Conservation (phyloP, 2,329 filamentous ascomycete genomes). For the Fusarium fracticaudum region DNA sequence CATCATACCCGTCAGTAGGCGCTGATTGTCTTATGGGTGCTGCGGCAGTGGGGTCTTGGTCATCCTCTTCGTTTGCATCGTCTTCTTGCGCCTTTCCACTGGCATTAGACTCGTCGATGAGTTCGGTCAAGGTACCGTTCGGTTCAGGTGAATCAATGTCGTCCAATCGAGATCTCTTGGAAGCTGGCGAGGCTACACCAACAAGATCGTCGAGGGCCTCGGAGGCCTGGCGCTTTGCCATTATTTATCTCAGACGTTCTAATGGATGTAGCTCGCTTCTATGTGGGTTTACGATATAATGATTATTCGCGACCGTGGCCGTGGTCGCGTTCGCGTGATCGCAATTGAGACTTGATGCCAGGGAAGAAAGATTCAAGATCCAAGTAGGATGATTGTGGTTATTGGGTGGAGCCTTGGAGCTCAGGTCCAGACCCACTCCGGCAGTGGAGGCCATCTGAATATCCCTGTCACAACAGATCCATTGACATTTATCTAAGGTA, state of each 20-base stretch:
- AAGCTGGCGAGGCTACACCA: slow-evolving; percentile 65
- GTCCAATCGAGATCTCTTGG: slow-evolving; percentile 66
- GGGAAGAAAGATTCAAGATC: slow-evolving; percentile 30
- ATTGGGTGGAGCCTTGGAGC: slow-evolving; percentile 30
- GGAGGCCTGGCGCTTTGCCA: slow-evolving; percentile 67
- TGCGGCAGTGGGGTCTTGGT: slow-evolving; percentile 52
- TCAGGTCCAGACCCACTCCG: slow-evolving; percentile 18
- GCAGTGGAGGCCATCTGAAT: not conserved
- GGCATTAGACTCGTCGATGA: slow-evolving; percentile 46
- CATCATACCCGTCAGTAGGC: slow-evolving; percentile 88
- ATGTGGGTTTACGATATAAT: not conserved
- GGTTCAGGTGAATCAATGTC: slow-evolving; percentile 54
- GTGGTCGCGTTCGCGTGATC: not conserved
- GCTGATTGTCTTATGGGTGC: slow-evolving; percentile 66
- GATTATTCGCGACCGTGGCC: not conserved
- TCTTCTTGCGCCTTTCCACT: slow-evolving; percentile 44
- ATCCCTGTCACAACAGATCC: not conserved
- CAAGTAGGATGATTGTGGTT: slow-evolving; percentile 12
- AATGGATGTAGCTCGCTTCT: not conserved
- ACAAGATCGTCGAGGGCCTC: slow-evolving; percentile 68
- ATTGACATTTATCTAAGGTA: not conserved
- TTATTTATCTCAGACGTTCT: slow-evolving; percentile 23
- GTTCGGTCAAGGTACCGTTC: slow-evolving; percentile 39
- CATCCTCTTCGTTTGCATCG: slow-evolving; percentile 52
- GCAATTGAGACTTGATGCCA: slow-evolving; percentile 18